Base-by-base conservation (phyloP, 805 yeast genomes). In the Saturnispora saitoi region DNA sequence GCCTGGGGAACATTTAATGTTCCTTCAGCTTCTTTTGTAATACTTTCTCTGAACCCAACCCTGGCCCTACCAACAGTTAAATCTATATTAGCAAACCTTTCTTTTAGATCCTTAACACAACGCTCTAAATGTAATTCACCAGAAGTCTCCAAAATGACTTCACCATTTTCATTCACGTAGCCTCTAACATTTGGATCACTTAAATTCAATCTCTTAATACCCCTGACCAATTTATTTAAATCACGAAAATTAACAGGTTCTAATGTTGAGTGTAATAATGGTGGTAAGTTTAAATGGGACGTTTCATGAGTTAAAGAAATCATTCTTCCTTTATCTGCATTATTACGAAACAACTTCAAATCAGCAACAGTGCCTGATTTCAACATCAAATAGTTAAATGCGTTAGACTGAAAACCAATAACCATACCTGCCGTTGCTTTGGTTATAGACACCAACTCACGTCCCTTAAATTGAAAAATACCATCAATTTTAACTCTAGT, bases 91-190 rank as follows among this genome's bases (percentile, higher is more conserved):
- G 98, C 97, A 73, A 89, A 93, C 56, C 98, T 72, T 58, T 87
- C 96, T 48, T 77, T 80, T 59, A 93, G 69, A 67, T 93, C 99
- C 59, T 88, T 89, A 55, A 93, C 65, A 65, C 99, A 93, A 60
- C 99, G 77, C 60, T 93, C 99, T 38, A 93, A 71, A 70, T 93
- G 99, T 53, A 93, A 71, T 65, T 93, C 99, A 44, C 99, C 99
- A 9, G 99, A 96, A 9, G 95, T 90, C 41, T 95, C 87, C 56
- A 93, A 70, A 54, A 93, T 89, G 56, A 86, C 86, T 65, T 93
- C 99, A 49, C 99, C 99, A 8, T 82, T 80, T 50, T 87, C 96
- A 58, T 86, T 90, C 39, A 88, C 72, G 58, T 77, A 84, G 49
- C 90, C 83, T 57, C 87, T 88, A 19, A 90, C 95, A 58, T 96